Conservation (phyloP, 805 yeast species). For the Metschnikowia lunata region DNA sequence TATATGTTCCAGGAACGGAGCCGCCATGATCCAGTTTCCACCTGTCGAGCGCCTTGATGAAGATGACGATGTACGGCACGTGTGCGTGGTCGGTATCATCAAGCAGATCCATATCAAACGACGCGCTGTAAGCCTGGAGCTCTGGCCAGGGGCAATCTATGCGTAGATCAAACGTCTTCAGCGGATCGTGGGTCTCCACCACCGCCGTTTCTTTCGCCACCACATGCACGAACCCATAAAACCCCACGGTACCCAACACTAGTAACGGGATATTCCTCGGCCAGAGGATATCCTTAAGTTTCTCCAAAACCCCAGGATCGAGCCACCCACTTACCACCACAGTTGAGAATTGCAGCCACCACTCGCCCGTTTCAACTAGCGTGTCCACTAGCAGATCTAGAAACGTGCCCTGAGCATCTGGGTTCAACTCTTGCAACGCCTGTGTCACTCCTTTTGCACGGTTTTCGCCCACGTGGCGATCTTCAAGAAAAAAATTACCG, state of each 20-base stretch:
- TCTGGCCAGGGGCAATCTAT: constrained; percentile 72
- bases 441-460: constrained; percentile 37
- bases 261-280: constrained; percentile 50
- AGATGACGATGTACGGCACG: constrained; percentile 64
- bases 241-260: constrained; percentile 51
- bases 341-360: constrained; percentile 51
- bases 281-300: constrained; percentile 39
- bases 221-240: constrained; percentile 57
- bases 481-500: constrained; percentile 58
- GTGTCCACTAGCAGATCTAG: constrained; percentile 11
- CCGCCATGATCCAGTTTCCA: constrained; percentile 35
- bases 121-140: constrained; percentile 45
- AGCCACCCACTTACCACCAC: constrained; percentile 40
- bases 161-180: constrained; percentile 58
- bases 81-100: constrained; percentile 48
- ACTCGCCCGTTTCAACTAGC: constrained; percentile 10
- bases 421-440: constrained; percentile 54
- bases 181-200: constrained; percentile 69
- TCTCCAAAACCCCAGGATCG: constrained; percentile 16
- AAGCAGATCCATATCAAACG: constrained; percentile 45
- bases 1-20: constrained; percentile 33
- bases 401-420: constrained; percentile 46
- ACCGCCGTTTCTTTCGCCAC: constrained; percentile 57
- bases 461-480: constrained; percentile 38
- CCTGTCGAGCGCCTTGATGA: constrained; percentile 48